Evolutionary conservation across 164 flowering plant species (phyloP).

Genomic region (Vitis rotundifolia): DNA sequence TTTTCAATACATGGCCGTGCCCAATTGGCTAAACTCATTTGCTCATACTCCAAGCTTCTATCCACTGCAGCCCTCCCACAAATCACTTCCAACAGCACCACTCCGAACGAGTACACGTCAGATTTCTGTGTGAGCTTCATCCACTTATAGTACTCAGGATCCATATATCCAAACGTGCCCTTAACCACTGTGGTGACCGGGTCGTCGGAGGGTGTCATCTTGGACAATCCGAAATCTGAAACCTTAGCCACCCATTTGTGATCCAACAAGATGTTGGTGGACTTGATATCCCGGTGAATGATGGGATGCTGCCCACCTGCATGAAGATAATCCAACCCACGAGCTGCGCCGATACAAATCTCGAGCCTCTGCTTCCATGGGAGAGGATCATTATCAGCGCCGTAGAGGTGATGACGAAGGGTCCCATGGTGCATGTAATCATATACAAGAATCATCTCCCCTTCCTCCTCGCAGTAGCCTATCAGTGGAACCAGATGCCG

Average conservation of each 20-base stretch:
- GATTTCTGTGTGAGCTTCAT: conserved; percentile 28
- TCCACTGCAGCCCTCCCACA: conserved; percentile 22
- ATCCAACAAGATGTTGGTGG: conserved; percentile 35
- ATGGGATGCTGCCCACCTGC: conserved; percentile 25
- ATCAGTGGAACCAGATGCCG: conserved; percentile 33
- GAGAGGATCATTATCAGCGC: conserved; percentile 17
- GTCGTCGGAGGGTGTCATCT: conserved; percentile 13
- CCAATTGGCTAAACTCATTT: conserved; percentile 37
- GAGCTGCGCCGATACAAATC: conserved; percentile 39
- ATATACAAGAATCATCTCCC: conserved; percentile 39
- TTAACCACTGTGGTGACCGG: conserved; percentile 29
- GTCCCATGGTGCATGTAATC: conserved; percentile 28
- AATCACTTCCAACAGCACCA: conserved; percentile 30
- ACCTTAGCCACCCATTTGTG: conserved; percentile 39
- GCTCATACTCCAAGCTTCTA: conserved; percentile 2
- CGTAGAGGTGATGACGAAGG: conserved; percentile 31
- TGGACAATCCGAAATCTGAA: conserved; percentile 39
- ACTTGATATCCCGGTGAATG: conserved; percentile 41
- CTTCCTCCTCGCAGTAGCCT: conserved; percentile 31
- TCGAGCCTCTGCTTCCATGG: conserved; percentile 36
- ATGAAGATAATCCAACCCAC: conserved; percentile 37
- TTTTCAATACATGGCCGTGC: conserved; percentile 4
- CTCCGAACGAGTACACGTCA: conserved; percentile 41
- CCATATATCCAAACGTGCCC: conserved; percentile 31
- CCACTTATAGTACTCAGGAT: conserved; percentile 25